Conservation (phyloP, 2,329 filamentous ascomycete species). For the Coniella vitis region DNA sequence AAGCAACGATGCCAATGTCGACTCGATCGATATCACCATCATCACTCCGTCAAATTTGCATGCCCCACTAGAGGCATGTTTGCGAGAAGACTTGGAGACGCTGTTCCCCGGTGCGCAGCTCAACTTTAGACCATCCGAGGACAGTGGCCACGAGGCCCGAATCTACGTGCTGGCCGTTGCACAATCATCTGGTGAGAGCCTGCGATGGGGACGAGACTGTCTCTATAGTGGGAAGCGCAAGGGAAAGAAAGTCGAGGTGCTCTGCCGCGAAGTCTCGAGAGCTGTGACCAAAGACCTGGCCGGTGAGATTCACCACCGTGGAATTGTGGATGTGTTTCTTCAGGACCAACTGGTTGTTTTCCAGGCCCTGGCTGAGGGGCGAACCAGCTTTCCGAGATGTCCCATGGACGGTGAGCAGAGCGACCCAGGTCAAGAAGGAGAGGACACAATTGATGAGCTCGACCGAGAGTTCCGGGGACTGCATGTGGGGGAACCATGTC, state of each 20-base stretch:
- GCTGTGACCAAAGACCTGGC: slow-evolving; percentile 40
- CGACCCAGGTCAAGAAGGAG: background rate
- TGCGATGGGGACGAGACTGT: slow-evolving; percentile 45
- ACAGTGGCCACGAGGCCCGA: slow-evolving; percentile 43
- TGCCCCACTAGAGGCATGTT: slow-evolving; percentile 30
- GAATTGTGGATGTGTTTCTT: slow-evolving; percentile 48
- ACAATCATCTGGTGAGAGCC: slow-evolving; percentile 30
- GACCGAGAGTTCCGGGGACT: slow-evolving; percentile 22
- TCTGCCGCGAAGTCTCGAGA: slow-evolving; percentile 35
- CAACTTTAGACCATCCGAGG: slow-evolving; percentile 40
- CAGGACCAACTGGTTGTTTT: slow-evolving; percentile 57
- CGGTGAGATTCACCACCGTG: slow-evolving; percentile 36
- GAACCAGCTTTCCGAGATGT: slow-evolving; percentile 36
- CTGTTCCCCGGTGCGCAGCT: slow-evolving; percentile 39
- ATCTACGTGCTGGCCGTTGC: slow-evolving; percentile 54
- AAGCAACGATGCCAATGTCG: slow-evolving; percentile 29
- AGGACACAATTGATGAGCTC: slow-evolving; percentile 2
- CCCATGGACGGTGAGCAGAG: background rate
- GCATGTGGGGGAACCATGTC: slow-evolving; percentile 16
- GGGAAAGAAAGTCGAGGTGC: slow-evolving; percentile 17
- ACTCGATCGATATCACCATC: slow-evolving; percentile 43
- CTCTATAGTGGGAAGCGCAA: slow-evolving; percentile 23
- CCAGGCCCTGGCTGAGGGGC: slow-evolving; percentile 49
- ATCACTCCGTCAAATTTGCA: slow-evolving; percentile 41
- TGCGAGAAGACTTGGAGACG: slow-evolving; percentile 33